phyloP scores from a whole-genome alignment of 73 alveolate species.

The Blepharisma stoltei region DNA sequence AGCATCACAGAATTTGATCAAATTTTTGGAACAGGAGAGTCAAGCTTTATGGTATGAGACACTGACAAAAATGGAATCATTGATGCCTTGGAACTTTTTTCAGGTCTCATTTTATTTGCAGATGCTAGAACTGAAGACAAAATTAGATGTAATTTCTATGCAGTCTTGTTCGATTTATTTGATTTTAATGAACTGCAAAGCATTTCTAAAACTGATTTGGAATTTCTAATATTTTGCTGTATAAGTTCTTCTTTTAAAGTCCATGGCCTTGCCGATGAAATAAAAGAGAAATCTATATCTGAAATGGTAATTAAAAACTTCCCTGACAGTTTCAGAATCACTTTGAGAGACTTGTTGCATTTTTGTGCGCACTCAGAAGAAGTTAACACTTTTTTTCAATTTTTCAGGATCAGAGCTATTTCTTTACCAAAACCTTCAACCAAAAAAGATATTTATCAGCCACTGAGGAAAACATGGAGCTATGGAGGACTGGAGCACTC shows the following conservation, averaged over 20 bases:
- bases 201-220: conserved; percentile 82
- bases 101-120: conserved; percentile 91
- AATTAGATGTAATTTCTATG: conserved; percentile 55
- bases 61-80: conserved; percentile 94
- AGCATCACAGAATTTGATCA: conserved; percentile 92
- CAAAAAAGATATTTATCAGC: conserved; percentile 47
- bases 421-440: conserved; percentile 53
- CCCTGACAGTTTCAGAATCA: conserved; percentile 20
- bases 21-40: conserved; percentile 81
- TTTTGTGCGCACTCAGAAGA: conserved; percentile 63
- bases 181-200: conserved; percentile 93
- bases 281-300: conserved; percentile 64
- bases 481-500: conserved; percentile 7
- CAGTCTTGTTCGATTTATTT: conserved; percentile 81
- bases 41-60: conserved; percentile 91
- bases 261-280: conserved; percentile 61
- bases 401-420: conserved; percentile 61
- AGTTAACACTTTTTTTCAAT: conserved; percentile 59
- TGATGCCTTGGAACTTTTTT: conserved; percentile 89
- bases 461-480: conserved; percentile 41
- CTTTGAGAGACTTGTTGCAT: conserved; percentile 6
- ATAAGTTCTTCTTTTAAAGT: conserved; percentile 89
- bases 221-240: conserved; percentile 84
- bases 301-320: conserved; percentile 62
- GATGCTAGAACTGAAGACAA: conserved; percentile 95